Conservation (phyloP, 2,329 filamentous ascomycete species). For the Periglandula ipomoeae region DNA sequence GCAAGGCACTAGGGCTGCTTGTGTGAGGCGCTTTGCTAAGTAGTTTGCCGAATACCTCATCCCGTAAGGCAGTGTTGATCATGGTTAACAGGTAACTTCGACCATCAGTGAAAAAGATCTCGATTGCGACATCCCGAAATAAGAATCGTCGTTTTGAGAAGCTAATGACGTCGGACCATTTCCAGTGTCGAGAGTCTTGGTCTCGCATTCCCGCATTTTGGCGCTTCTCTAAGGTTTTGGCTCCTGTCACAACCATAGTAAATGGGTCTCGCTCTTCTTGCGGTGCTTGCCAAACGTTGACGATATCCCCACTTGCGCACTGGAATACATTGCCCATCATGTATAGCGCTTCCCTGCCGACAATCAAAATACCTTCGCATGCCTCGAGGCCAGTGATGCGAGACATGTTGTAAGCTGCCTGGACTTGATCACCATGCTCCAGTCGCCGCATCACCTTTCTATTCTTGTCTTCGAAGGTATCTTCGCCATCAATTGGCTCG, state of each 20-base stretch:
- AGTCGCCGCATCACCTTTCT: conserved; percentile 93
- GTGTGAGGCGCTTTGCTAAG: conserved; percentile 73
- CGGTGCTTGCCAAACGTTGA: conserved; percentile 91
- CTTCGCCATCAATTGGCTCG: conserved; percentile 63
- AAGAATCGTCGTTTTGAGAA: conserved; percentile 93
- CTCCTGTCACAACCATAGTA: conserved; percentile 78
- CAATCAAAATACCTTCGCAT: conserved; percentile 83
- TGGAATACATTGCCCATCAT: conserved; percentile 97
- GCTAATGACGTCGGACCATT: conserved; percentile 88
- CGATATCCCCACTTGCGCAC: conserved; percentile 87
- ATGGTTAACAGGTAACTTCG: conserved; percentile 89
- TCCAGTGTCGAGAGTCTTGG: conserved; percentile 83
- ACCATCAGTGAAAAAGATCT: conserved; percentile 95
- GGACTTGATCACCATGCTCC: conserved; percentile 82
- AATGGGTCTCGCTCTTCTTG: conserved; percentile 90
- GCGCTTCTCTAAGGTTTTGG: conserved; percentile 51
- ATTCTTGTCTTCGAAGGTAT: conserved; percentile 93
- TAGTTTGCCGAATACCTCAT: conserved; percentile 73
- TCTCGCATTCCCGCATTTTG: conserved; percentile 48
- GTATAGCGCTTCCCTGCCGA: conserved; percentile 87
- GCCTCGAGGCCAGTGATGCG: conserved; percentile 89
- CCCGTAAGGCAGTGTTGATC: conserved; percentile 61
- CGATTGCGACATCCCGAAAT: conserved; percentile 92
- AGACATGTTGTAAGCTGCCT: conserved; percentile 91
- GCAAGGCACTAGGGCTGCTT: conserved; percentile 56